Conservation (phyloP, 805 yeast genomes). For the Spathaspora arborariae region DNA sequence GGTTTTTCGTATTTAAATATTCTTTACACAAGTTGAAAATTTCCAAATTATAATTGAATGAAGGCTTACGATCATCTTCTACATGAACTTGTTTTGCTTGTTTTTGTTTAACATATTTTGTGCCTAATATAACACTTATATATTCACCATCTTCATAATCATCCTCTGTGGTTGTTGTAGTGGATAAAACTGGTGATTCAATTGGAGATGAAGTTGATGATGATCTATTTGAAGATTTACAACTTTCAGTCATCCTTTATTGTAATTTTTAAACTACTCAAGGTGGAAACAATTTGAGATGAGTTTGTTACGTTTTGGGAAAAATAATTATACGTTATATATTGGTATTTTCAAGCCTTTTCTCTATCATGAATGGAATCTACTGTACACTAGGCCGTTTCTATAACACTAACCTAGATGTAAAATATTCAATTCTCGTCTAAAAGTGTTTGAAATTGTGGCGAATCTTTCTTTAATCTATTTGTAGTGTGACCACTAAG, state of each 20-base stretch:
- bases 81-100: background rate
- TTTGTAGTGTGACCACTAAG: background rate
- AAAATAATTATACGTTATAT: background rate
- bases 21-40: constrained; percentile 52
- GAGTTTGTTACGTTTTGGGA: background rate
- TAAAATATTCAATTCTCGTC: background rate
- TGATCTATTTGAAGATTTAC: constrained; percentile 3
- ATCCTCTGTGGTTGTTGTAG: constrained; percentile 2
- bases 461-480: background rate
- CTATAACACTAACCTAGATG: background rate
- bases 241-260: constrained; percentile 2
- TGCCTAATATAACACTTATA: background rate
- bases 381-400: background rate
- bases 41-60: constrained; percentile 39
- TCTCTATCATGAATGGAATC: background rate
- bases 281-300: background rate
- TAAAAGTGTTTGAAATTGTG: background rate
- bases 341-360: background rate
- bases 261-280: background rate
- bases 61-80: constrained; percentile 11
- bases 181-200: background rate
- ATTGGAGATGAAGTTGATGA: constrained; percentile 2
- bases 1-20: constrained; percentile 57
- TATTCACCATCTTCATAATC: constrained; percentile 1
- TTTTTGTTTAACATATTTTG: background rate